phyloP scores from a whole-genome alignment of 345 rosid genomes.

The Gossypium arboreum region DNA sequence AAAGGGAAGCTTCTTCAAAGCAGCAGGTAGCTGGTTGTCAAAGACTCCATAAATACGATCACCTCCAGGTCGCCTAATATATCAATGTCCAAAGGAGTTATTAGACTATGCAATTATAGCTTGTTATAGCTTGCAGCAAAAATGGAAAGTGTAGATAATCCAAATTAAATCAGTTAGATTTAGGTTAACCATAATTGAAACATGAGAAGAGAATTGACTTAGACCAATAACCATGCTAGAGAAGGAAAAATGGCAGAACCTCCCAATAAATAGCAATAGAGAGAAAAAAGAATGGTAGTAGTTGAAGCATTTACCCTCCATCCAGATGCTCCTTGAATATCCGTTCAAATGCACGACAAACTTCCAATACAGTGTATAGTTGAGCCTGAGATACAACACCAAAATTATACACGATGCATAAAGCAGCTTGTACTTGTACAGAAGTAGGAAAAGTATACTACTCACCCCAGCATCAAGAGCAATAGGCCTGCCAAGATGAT shows the following conservation, averaged over 20 bases:
- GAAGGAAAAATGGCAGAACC: background rate
- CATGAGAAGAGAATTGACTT: background rate
- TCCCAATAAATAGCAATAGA: background rate
- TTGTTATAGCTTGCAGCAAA: background rate
- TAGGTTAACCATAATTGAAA: background rate
- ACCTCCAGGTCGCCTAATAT: conserved; percentile 65
- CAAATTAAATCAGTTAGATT: background rate
- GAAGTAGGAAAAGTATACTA: background rate
- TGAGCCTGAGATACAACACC: conserved; percentile 43
- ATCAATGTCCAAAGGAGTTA: background rate
- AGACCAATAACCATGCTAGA: background rate
- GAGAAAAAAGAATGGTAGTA: background rate
- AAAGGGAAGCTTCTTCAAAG: conserved; percentile 62
- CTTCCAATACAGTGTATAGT: conserved; percentile 59
- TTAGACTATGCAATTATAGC: background rate
- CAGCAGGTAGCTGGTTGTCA: conserved; percentile 63
- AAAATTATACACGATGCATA: background rate
- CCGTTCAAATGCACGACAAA: conserved; percentile 69
- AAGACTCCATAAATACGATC: conserved; percentile 58
- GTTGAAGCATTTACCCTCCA: conserved; percentile 50
- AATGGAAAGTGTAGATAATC: background rate
- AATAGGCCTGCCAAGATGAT: conserved; percentile 64
- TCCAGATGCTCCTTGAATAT: conserved; percentile 74
- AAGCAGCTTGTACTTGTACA: background rate
- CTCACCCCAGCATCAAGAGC: conserved; percentile 68